Evolutionary conservation across 2,329 filamentous ascomycete genomes (phyloP).

Genomic region (Claviceps purpurea): DNA sequence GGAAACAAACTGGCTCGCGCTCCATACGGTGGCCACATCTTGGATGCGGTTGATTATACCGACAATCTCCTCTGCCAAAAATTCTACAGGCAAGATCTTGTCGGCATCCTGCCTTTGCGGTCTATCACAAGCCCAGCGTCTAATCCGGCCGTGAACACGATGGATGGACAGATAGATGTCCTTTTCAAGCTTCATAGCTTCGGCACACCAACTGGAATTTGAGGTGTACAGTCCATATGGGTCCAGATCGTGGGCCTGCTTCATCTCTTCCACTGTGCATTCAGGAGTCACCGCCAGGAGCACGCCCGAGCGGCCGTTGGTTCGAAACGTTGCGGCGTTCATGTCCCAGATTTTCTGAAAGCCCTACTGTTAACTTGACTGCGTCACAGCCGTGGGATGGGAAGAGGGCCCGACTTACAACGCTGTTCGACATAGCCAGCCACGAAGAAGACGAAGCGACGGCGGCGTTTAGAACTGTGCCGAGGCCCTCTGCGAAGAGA

Average conservation of each 20-base stretch:
- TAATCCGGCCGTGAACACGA: slow-evolving; percentile 3
- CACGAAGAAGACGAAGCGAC: slow-evolving; percentile 12
- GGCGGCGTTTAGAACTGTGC: slow-evolving; percentile 11
- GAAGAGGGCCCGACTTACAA: slow-evolving; percentile 9
- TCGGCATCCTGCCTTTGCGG: not conserved
- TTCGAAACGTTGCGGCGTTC: slow-evolving; percentile 7
- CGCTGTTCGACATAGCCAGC: slow-evolving; percentile 11
- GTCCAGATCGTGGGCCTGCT: slow-evolving; percentile 2
- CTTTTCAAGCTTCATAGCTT: slow-evolving; percentile 7
- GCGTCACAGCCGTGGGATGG: not conserved
- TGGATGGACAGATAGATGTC: slow-evolving; percentile 7
- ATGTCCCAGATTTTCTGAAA: slow-evolving; percentile 18
- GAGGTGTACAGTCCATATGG: slow-evolving; percentile 1
- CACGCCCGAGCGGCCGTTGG: slow-evolving; percentile 10
- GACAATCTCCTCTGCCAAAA: slow-evolving; percentile 3
- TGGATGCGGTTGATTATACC: not conserved
- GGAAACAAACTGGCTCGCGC: slow-evolving; percentile 9
- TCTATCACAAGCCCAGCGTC: not conserved
- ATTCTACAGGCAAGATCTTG: not conserved
- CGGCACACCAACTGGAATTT: slow-evolving; percentile 5
- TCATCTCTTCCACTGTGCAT: slow-evolving; percentile 12
- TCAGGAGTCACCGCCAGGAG: slow-evolving; percentile 15
- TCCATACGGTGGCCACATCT: slow-evolving; percentile 6
- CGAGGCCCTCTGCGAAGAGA: slow-evolving; percentile 13
- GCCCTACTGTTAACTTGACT: not conserved